phyloP scores from a whole-genome alignment of 2,329 filamentous ascomycete species.

The Ilyonectria sp. region DNA sequence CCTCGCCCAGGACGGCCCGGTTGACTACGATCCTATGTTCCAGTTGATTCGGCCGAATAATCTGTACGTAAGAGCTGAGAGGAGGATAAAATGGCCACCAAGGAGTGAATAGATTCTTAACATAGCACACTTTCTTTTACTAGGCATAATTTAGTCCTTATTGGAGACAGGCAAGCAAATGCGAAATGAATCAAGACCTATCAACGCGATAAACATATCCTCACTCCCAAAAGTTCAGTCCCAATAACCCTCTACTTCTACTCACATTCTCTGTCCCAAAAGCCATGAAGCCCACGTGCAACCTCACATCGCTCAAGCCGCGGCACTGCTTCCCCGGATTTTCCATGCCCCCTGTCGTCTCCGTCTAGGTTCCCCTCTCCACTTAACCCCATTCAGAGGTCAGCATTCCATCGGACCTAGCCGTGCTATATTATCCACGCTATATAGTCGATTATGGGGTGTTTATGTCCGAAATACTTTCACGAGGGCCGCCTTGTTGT shows the following conservation, averaged over 20 bases:
- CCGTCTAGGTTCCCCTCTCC: constrained; percentile 19
- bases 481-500: neutral
- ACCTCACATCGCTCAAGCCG: constrained; percentile 3
- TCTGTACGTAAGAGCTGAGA: constrained; percentile 66
- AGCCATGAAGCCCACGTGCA: constrained; percentile 10
- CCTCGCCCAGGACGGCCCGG: constrained; percentile 63
- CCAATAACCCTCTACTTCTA: neutral
- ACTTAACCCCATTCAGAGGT: constrained; percentile 8
- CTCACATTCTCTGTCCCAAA: neutral
- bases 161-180: too few relatives aligned
- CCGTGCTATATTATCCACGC: constrained; percentile 6
- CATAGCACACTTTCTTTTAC: too few relatives aligned
- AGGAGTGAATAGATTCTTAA: neutral
- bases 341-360: constrained; percentile 9
- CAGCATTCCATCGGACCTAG: neutral
- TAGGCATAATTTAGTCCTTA: too few relatives aligned
- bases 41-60: constrained; percentile 71
- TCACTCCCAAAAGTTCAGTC: neutral
- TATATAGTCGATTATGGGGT: constrained; percentile 12
- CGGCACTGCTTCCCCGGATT: constrained; percentile 12
- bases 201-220: neutral
- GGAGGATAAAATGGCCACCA: constrained; percentile 64
- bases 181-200: too few relatives aligned
- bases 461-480: constrained; percentile 2
- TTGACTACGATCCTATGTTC: constrained; percentile 74